Evolutionary conservation across 768 basidiomycete species (phyloP).

Genomic region (Panaeolus cyanescens): DNA sequence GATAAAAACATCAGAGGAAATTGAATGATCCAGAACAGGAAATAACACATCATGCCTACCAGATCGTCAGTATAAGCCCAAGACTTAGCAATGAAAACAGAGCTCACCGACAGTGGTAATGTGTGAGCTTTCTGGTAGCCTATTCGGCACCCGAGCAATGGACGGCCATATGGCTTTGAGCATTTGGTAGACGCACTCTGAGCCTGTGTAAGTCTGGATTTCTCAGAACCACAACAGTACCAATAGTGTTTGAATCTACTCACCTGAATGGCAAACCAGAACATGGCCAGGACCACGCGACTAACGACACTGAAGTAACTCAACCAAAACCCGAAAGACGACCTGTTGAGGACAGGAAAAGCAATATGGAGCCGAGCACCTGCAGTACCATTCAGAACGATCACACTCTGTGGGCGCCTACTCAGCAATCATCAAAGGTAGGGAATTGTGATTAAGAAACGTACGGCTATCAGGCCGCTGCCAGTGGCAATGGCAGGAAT

Average conservation of each 20-base stretch:
- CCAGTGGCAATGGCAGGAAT: conserved; percentile 71
- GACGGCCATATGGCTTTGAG: conserved; percentile 85
- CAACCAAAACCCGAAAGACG: conserved; percentile 89
- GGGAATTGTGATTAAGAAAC: neutral
- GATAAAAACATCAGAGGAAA: conserved; percentile 76
- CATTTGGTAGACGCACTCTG: conserved; percentile 82
- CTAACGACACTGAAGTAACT: conserved; percentile 86
- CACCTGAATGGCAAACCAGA: conserved; percentile 82
- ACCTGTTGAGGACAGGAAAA: conserved; percentile 77
- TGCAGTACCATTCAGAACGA: conserved; percentile 78
- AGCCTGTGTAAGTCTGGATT: conserved; percentile 53
- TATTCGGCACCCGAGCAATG: conserved; percentile 63
- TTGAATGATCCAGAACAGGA: conserved; percentile 78
- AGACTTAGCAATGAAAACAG: neutral
- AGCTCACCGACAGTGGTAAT: conserved; percentile 63
- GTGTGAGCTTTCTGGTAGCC: conserved; percentile 52
- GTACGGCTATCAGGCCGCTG: conserved; percentile 66
- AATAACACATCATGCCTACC: conserved; percentile 71
- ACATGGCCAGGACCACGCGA: conserved; percentile 73
- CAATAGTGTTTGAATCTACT: conserved; percentile 7
- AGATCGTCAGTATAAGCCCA: neutral
- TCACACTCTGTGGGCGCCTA: conserved; percentile 35
- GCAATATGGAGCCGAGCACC: conserved; percentile 79
- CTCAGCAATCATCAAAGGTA: neutral
- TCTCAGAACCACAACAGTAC: neutral